Evolutionary conservation across 441 rosid species (phyloP), one percentile per base, ranked within the genome.

Genomic region (Francoa sonchifolia): DNA sequence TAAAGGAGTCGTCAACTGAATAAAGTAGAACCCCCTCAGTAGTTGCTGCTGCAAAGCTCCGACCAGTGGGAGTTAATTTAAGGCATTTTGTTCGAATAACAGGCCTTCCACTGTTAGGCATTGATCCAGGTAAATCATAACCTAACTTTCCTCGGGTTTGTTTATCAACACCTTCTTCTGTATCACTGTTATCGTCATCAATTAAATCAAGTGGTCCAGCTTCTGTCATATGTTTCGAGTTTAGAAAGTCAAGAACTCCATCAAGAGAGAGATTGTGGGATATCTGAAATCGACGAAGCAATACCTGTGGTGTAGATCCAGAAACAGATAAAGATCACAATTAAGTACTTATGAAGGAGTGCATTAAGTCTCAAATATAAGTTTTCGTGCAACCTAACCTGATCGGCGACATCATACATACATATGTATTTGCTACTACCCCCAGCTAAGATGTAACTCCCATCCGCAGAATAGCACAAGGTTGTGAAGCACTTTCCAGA

Each of bases 391-490:
- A 21, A 21, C 2, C 77, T 45, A 36, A 90, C 99, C 95, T 86
- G 99, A 66, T 90, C 99, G 12, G 86, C 65, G 49, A 90, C 77
- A 61, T 82, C 99, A 60, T 90, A 90, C 85, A 90, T 80, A 62
- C 99, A 90, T 28, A 90, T 82, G 63, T 67, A 90, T 79, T 92
- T 90, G 72, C 96, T 90, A 53, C 63, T 80, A 55, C 99, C 96
- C 21, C 90, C 99, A 17, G 95, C 99, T 64, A 86, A 63, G 47
- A 90, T 71, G 57, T 78, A 82, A 66, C 86, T 80, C 54, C 96
- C 99, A 61, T 90, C 96, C 55, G 96, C 99, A 33, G 90, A 76
- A 71, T 76, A 90, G 62, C 90, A 86, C 57, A 86, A 66, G 26
- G 86, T 78, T 29, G 94, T 80, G 54, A 90, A 90, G 69, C 78